Percentiles rank a stretch among this genome's conserved stretches.
Evolutionary conservation across 2,329 filamentous ascomycete species (phyloP).

Genomic region (Arachnopeziza araneosa): DNA sequence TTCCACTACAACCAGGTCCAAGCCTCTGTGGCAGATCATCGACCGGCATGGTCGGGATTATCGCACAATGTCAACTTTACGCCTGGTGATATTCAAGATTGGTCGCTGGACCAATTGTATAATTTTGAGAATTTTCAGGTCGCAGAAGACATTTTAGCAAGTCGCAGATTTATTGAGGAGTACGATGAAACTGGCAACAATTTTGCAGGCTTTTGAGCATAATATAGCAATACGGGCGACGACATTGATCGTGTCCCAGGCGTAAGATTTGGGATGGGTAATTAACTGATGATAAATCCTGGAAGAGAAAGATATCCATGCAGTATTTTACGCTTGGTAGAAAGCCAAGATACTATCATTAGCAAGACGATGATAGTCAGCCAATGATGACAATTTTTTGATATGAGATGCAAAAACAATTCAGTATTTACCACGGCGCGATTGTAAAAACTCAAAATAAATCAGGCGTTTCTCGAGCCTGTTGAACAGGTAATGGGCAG

Average conservation of each 20-base stretch:
- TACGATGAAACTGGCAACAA: conserved; percentile 25
- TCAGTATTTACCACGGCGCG: not conserved
- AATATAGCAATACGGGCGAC: too few relatives aligned
- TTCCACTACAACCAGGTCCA: not conserved
- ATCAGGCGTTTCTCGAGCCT: not conserved
- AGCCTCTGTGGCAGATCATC: conserved; percentile 2
- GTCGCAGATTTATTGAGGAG: conserved; percentile 18
- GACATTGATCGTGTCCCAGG: too few relatives aligned
- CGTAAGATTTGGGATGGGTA: not conserved
- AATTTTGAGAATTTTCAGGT: conserved; percentile 21
- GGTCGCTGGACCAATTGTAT: conserved; percentile 22
- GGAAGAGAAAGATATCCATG: too few relatives aligned
- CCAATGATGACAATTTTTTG: not conserved
- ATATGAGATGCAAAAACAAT: not conserved
- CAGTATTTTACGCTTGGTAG: too few relatives aligned
- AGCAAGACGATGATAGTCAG: not conserved
- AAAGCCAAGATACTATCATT: too few relatives aligned
- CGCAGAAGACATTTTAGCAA: conserved; percentile 13
- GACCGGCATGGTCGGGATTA: conserved; percentile 18
- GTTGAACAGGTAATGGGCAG: not conserved
- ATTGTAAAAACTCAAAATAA: not conserved
- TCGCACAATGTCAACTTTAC: conserved; percentile 17
- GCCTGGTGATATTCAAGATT: conserved; percentile 20
- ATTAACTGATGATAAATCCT: too few relatives aligned
- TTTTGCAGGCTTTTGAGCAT: conserved; percentile 20